Evolutionary conservation across 1,284 basidiomycete genomes (phyloP), one percentile per base, ranked within the genome.

Genomic region (Leccinum glutinopallens): DNA sequence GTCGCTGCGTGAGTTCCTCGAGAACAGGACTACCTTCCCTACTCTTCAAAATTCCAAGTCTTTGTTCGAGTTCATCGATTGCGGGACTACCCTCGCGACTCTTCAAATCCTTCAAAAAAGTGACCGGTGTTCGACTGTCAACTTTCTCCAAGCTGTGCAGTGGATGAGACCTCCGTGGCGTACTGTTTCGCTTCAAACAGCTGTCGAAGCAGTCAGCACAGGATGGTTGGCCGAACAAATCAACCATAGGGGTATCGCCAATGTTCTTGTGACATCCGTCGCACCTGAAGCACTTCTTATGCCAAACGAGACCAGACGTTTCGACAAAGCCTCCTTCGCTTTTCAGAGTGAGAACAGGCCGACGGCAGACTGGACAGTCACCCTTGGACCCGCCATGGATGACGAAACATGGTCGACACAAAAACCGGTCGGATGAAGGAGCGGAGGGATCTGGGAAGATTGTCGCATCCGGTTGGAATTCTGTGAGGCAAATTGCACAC

Each of bases 151-250:
- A 62, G 68, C 61, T 70, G 39, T 77, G 74, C 19, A 74, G 66
- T 70, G 75, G 70, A 41, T 66, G 61, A 13, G 68, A 69, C 62
- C 79, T 83, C 68, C 78, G 82, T 32, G 83, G 81, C 5, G 77
- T 77, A 41, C 73, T 80, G 64, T 83, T 83, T 58, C 86, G 81
- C 66, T 83, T 85, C 53, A 91, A 78, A 70, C 88, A 91, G 33
- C 75, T 86, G 64, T 91, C 91, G 69, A 93, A 93, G 70, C 92
- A 93, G 56, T 88, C 87, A 12, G 82, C 79, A 69, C 91, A 93
- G 59, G 87, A 90, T 7, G 91, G 92, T 49, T 85, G 82, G 15
- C 92, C 92, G 15, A 91, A 78, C n/a, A 93, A 77, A 75, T 93
- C 92, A 29, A 93, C 87, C 84, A 92, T 87, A 0, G 92, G 92